phyloP scores from a whole-genome alignment of 139 green algal species.

The Diplosphaera chodatii region DNA sequence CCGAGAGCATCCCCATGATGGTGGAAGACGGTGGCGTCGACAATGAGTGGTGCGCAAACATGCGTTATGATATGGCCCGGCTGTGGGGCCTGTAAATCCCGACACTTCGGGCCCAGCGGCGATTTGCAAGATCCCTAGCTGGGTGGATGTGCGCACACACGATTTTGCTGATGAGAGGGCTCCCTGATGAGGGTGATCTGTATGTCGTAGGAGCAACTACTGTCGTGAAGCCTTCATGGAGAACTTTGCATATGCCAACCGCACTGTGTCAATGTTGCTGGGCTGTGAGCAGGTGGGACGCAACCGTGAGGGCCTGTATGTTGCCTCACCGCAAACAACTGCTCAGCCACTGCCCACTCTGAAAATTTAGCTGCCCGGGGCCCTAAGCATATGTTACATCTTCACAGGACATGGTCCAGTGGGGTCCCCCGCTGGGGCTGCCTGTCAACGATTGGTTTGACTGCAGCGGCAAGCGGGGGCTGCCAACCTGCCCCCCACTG shows the following conservation, averaged over 20 bases:
- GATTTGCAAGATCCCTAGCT: too few relatives aligned
- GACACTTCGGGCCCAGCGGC: too few relatives aligned
- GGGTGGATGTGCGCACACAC: too few relatives aligned
- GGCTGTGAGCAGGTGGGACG: background rate
- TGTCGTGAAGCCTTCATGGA: background rate
- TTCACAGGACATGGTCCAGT: background rate
- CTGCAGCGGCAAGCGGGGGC: background rate
- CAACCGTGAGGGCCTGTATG: too few relatives aligned
- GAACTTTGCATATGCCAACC: background rate
- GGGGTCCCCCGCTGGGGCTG: background rate
- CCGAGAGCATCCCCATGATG: background rate
- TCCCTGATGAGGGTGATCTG: too few relatives aligned
- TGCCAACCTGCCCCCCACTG: background rate
- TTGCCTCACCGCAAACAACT: too few relatives aligned
- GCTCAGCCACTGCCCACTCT: too few relatives aligned
- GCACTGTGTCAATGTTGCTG: background rate
- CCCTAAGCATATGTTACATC: too few relatives aligned
- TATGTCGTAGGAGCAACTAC: background rate
- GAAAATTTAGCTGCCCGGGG: too few relatives aligned
- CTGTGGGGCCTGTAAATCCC: too few relatives aligned
- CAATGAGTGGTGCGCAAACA: background rate
- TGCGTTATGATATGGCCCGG: too few relatives aligned
- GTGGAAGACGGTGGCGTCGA: background rate
- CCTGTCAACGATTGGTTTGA: background rate
- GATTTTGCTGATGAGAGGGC: too few relatives aligned